Conservation (phyloP, 2,329 filamentous ascomycete genomes). For the Penicillium hordei region DNA sequence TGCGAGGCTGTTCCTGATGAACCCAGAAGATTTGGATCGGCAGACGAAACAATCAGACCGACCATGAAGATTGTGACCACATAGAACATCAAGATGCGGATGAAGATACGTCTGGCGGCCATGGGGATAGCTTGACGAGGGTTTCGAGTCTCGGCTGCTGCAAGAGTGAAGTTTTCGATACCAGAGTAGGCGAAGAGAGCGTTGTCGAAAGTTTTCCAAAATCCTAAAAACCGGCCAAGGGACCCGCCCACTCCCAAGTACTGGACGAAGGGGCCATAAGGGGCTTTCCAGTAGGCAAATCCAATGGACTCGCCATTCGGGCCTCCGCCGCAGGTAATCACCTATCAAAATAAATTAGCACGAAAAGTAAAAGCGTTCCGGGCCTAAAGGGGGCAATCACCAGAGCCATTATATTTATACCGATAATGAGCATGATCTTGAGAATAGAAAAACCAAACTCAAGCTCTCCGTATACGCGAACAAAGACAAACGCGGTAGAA, state of each 20-base stretch:
- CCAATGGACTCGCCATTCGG: slow-evolving; percentile 32
- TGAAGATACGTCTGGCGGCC: slow-evolving; percentile 55
- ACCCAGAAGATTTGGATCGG: slow-evolving; percentile 48
- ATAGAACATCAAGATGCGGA: slow-evolving; percentile 56
- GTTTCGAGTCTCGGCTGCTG: slow-evolving; percentile 52
- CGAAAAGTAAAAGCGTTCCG: neutral
- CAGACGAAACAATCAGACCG: slow-evolving; percentile 41
- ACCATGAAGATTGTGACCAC: slow-evolving; percentile 56
- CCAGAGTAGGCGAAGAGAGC: slow-evolving; percentile 39
- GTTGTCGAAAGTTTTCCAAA: slow-evolving; percentile 35
- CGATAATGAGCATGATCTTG: slow-evolving; percentile 61
- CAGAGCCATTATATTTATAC: slow-evolving; percentile 59
- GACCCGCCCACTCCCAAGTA: slow-evolving; percentile 40
- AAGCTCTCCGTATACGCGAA: slow-evolving; percentile 51
- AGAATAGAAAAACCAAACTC: slow-evolving; percentile 55
- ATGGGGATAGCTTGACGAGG: slow-evolving; percentile 54
- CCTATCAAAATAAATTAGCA: neutral
- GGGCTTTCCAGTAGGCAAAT: slow-evolving; percentile 47
- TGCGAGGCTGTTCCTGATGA: slow-evolving; percentile 50
- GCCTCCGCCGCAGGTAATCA: slow-evolving; percentile 44
- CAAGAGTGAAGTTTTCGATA: slow-evolving; percentile 50
- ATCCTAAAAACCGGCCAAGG: slow-evolving; percentile 47
- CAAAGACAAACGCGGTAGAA: slow-evolving; percentile 36
- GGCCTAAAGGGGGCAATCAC: slow-evolving; percentile 14
- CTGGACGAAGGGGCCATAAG: slow-evolving; percentile 43